phyloP scores from a whole-genome alignment of 164 flowering plant species.

The Vitis amurensis region DNA sequence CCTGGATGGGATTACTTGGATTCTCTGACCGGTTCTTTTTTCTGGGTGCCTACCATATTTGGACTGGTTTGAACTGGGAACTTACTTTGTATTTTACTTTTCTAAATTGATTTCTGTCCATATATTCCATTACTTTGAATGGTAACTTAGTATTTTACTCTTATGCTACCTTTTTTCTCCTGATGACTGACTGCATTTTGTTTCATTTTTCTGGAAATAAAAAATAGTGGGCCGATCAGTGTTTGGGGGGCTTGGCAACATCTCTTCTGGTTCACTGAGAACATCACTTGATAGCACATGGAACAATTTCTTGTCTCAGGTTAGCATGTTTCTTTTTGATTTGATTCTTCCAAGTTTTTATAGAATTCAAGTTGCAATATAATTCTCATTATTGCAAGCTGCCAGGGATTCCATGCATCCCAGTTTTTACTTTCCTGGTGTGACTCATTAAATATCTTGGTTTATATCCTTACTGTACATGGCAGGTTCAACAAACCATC shows the following conservation, averaged over 20 bases:
- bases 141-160: too few species aligned
- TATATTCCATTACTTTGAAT: too few species aligned
- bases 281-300: constrained; percentile 29
- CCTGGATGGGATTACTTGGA: too few species aligned
- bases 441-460: neutral
- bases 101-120: too few species aligned
- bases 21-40: too few species aligned
- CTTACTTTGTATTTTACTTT: neutral
- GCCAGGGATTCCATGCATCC: too few species aligned
- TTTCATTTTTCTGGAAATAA: constrained; percentile 1
- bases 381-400: too few species aligned
- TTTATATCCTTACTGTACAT: neutral
- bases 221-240: constrained; percentile 49
- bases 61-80: neutral
- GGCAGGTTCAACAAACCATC: neutral
- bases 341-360: neutral
- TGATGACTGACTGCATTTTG: constrained; percentile 2
- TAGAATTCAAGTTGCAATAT: too few species aligned
- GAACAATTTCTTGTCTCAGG: constrained; percentile 51
- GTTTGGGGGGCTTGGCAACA: constrained; percentile 44
- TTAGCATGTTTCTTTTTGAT: constrained; percentile 15
- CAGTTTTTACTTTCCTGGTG: neutral
- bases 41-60: neutral
- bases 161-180: neutral
- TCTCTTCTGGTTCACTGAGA: constrained; percentile 22